Evolutionary conservation across 352 stramenopile genomes (phyloP), one percentile per base, ranked within the genome.

Genomic region (Phytophthora cryptogea): DNA sequence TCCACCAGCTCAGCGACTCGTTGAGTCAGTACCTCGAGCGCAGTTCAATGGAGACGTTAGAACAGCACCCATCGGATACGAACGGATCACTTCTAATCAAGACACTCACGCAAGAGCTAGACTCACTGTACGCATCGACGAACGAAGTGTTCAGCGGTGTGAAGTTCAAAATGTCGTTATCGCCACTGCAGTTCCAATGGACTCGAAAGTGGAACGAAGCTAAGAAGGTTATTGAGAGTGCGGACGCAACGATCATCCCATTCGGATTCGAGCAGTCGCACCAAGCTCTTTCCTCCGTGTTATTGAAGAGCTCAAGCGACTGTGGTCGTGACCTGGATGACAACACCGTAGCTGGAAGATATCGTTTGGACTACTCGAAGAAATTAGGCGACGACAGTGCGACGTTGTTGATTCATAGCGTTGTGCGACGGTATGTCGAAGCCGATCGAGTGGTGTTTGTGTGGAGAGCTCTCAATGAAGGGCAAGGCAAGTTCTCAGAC

Each of bases 401-500:
- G 10, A 43, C 20, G 10, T 27, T 62, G 33, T 7, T 42, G 44
- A 28, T 48, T 3, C 30, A 62, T n/a, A 28, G 6, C 4, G 73
- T 78, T 14, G 71, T 79, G 51, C 59, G 59, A 4, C 37, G 63
- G 41, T 86, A 76, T 39, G 54, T 67, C 2, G 71, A 83, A 32
- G 32, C 26, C 0, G 44, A 69, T 13, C 70, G 76, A 8, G 61
- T 78, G 46, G 76, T 83, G 63, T 53, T 81, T 11, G 70, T 83
- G 23, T 86, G 76, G 76, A 70, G 73, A 8, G 50, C 54, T 8
- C 59, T 73, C 5, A 59, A 55, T 3, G 63, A 80, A 31, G 63
- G 68, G n/a, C 62, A 65, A 30, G 41, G 67, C 8, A 35, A 41
- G 26, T 55, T 59, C 11, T 68, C 62, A 44, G 60, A 56, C 0